Percentiles rank a stretch among this genome's conserved stretches.
Evolutionary conservation across 1,139 yeast species (phyloP).

Genomic region (Debaryomyces subglobosus): DNA sequence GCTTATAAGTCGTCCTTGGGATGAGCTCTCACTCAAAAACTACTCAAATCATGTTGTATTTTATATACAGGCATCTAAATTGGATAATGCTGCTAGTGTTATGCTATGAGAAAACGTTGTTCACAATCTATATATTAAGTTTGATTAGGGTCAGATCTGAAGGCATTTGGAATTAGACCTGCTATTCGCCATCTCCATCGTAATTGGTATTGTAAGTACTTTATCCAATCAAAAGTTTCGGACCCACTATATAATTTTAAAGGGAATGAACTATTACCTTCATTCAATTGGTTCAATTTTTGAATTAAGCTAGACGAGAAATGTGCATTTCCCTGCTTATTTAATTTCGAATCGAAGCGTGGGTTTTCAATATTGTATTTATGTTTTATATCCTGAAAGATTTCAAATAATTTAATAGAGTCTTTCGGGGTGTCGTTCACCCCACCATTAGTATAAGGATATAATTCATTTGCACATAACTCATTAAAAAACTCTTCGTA

Average conservation of each 20-base stretch:
- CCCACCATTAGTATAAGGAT: not conserved
- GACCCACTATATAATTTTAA: not conserved
- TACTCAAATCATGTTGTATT: not conserved
- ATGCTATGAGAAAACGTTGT: not conserved
- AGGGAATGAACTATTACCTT: constrained; percentile 1
- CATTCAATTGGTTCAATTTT: constrained; percentile 26
- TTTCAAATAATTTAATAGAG: constrained; percentile 22
- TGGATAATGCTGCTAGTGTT: not conserved
- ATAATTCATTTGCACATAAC: constrained; percentile 14
- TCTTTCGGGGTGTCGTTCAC: constrained; percentile 3
- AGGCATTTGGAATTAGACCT: constrained; percentile 21
- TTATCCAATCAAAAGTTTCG: constrained; percentile 30
- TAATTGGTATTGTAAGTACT: constrained; percentile 29
- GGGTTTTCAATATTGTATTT: constrained; percentile 15
- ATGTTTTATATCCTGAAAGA: constrained; percentile 27
- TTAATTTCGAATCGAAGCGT: not conserved
- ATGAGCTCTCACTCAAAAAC: not conserved
- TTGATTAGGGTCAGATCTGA: not conserved
- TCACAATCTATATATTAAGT: not conserved
- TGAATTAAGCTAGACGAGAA: constrained; percentile 28
- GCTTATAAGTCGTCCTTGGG: not conserved
- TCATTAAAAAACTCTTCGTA: constrained; percentile 57
- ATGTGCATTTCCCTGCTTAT: not conserved
- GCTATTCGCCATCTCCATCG: constrained; percentile 38
- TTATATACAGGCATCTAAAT: not conserved